Evolutionary conservation across 2,329 filamentous ascomycete genomes (phyloP).

Genomic region (Cercospora zeina): DNA sequence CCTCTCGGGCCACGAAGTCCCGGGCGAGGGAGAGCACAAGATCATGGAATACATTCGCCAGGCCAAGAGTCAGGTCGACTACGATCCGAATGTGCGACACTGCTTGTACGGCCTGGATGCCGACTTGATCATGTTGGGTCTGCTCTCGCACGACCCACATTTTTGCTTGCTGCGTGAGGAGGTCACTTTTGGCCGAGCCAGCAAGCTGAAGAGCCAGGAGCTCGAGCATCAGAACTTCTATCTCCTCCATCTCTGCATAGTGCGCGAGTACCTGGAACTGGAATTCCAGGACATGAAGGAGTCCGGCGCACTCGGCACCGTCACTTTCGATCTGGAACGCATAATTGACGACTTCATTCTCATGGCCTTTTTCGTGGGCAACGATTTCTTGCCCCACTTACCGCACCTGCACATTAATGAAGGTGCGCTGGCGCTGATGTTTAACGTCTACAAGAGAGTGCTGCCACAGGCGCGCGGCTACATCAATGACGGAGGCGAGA

Average conservation of each 20-base stretch:
- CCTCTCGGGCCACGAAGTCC: constrained; percentile 94
- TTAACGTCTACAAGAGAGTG: constrained; percentile 89
- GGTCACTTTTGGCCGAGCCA: constrained; percentile 90
- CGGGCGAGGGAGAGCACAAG: constrained; percentile 97
- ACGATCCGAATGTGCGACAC: constrained; percentile 90
- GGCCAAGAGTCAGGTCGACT: constrained; percentile 90
- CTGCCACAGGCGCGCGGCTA: constrained; percentile 87
- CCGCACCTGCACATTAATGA: constrained; percentile 98
- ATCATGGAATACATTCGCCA: constrained; percentile 99
- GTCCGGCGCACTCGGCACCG: constrained; percentile 64
- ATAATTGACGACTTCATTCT: constrained; percentile 99
- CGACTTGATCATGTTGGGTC: constrained; percentile 96
- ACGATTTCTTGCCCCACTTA: constrained; percentile 96
- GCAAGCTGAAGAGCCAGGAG: constrained; percentile 88
- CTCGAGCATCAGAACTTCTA: constrained; percentile 99
- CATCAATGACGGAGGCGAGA: constrained; percentile 91
- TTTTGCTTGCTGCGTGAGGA: constrained; percentile 97
- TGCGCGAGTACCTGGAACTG: constrained; percentile 92
- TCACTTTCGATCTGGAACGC: constrained; percentile 88
- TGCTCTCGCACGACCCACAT: constrained; percentile 96
- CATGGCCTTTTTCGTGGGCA: constrained; percentile 99
- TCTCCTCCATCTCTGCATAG: constrained; percentile 93
- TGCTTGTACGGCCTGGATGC: constrained; percentile 97
- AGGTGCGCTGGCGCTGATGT: constrained; percentile 94
- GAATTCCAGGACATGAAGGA: constrained; percentile 92